phyloP scores from a whole-genome alignment of 192 early-diverging fungal species.

The Spizellomyces punctatus region DNA sequence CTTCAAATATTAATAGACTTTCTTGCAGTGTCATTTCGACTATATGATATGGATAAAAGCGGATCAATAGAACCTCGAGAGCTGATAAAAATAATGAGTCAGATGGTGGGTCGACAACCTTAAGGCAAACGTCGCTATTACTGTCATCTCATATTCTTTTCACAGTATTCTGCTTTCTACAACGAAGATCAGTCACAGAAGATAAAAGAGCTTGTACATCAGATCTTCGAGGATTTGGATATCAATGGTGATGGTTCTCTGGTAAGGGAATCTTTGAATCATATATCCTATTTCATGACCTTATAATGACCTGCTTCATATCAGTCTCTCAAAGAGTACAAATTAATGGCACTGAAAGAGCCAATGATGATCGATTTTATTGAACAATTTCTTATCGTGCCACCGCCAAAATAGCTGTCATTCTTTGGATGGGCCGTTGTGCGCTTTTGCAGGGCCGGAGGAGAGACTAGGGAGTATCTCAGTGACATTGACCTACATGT shows the following conservation, averaged over 20 bases:
- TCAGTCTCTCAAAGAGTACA: slow-evolving; percentile 74
- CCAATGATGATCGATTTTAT: slow-evolving; percentile 77
- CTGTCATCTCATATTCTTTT: no score
- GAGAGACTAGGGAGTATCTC: no score
- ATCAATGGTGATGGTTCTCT: slow-evolving; percentile 77
- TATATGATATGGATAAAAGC: slow-evolving; percentile 80
- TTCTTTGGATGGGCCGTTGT: no score
- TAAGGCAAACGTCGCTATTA: no score
- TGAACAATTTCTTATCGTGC: slow-evolving; percentile 64
- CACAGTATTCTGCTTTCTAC: slow-evolving; percentile 58
- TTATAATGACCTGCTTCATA: slow-evolving; percentile 1
- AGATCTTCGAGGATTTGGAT: slow-evolving; percentile 79
- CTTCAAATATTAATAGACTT: not conserved
- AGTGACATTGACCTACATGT: no score
- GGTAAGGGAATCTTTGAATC: slow-evolving; percentile 42
- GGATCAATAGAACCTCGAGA: slow-evolving; percentile 75
- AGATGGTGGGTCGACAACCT: slow-evolving; percentile 58
- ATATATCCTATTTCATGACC: not conserved
- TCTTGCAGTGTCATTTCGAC: slow-evolving; percentile 69
- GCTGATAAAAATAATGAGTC: slow-evolving; percentile 69
- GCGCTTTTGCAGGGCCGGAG: no score
- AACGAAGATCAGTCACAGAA: slow-evolving; percentile 69
- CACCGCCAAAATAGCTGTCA: not conserved
- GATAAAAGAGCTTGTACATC: slow-evolving; percentile 65
- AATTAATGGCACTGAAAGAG: slow-evolving; percentile 78